Evolutionary conservation across 78 protist species (phyloP).

Genomic region (Dictyostelium capitatum): DNA sequence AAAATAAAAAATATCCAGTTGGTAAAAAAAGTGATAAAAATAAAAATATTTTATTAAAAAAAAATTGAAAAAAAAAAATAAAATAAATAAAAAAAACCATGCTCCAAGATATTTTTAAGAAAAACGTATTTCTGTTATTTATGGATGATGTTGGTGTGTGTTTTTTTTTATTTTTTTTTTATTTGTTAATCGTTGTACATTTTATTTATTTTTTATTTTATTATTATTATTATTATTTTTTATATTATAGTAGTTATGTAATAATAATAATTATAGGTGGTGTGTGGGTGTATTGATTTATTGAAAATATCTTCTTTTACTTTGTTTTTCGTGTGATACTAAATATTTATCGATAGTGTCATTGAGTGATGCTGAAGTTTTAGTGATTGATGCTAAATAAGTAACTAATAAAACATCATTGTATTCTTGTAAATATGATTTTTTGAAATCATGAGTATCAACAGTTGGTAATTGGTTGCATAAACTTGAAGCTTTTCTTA

Average conservation of each 20-base stretch:
- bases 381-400: slow-evolving; percentile 89
- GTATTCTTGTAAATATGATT: slow-evolving; percentile 73
- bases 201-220: background rate
- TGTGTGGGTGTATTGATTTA: background rate
- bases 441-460: slow-evolving; percentile 37
- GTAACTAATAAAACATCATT: slow-evolving; percentile 90
- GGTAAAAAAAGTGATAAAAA: too few species aligned
- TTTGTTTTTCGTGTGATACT: slow-evolving; percentile 85
- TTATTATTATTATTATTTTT: background rate
- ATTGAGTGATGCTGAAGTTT: slow-evolving; percentile 82
- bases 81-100: too few species aligned
- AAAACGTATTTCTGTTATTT: too few species aligned
- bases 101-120: too few species aligned
- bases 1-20: too few species aligned
- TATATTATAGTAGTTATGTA: background rate
- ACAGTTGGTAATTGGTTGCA: slow-evolving; percentile 87
- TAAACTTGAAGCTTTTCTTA: slow-evolving; percentile 79
- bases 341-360: slow-evolving; percentile 90
- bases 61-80: too few species aligned
- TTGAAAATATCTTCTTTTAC: slow-evolving; percentile 49
- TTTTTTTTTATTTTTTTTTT: too few species aligned
- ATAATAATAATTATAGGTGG: too few species aligned
- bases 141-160: too few species aligned
- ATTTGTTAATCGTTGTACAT: background rate
- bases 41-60: too few species aligned